Conservation (phyloP, 306 rosid genomes). For the Rubus parviflorus region DNA sequence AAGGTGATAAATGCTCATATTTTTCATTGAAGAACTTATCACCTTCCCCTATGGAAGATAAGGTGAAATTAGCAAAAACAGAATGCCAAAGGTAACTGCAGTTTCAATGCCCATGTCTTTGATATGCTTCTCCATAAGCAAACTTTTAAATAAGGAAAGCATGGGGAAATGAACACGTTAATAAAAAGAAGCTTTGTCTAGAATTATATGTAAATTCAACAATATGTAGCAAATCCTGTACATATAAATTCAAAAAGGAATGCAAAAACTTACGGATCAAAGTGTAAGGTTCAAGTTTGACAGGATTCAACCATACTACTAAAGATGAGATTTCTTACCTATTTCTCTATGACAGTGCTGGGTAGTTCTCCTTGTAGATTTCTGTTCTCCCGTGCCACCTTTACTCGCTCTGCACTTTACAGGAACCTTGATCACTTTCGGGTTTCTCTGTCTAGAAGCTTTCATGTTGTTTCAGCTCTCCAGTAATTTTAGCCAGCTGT, state of each 20-base stretch:
- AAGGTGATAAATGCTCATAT: slow-evolving; percentile 28
- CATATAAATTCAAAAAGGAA: neutral
- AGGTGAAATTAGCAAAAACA: neutral
- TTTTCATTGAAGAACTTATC: slow-evolving; percentile 33
- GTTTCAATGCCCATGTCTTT: neutral
- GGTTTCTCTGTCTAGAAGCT: slow-evolving; percentile 21
- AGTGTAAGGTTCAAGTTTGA: neutral
- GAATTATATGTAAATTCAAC: slow-evolving; percentile 7
- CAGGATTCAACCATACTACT: slow-evolving; percentile 8
- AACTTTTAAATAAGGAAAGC: slow-evolving; percentile 7
- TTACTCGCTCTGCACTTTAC: slow-evolving; percentile 30
- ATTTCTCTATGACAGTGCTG: slow-evolving; percentile 27
- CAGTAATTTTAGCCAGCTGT: slow-evolving; percentile 24
- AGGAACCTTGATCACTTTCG: slow-evolving; percentile 40
- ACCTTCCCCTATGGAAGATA: slow-evolving; percentile 29
- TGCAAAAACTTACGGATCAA: neutral
- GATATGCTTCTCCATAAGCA: slow-evolving; percentile 8
- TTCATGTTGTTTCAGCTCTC: slow-evolving; percentile 47
- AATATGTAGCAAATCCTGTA: neutral
- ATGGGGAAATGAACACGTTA: slow-evolving; percentile 9
- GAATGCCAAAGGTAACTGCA: slow-evolving; percentile 10
- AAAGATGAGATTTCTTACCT: slow-evolving; percentile 36
- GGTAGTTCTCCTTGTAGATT: slow-evolving; percentile 29
- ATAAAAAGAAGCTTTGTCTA: slow-evolving; percentile 4
- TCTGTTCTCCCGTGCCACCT: slow-evolving; percentile 34